These are phyloP conservation scores for Tranzscheliella williamsii DNA, from an alignment of 1,284 basidiomycete species.

Conservation along the genomic window DNA sequence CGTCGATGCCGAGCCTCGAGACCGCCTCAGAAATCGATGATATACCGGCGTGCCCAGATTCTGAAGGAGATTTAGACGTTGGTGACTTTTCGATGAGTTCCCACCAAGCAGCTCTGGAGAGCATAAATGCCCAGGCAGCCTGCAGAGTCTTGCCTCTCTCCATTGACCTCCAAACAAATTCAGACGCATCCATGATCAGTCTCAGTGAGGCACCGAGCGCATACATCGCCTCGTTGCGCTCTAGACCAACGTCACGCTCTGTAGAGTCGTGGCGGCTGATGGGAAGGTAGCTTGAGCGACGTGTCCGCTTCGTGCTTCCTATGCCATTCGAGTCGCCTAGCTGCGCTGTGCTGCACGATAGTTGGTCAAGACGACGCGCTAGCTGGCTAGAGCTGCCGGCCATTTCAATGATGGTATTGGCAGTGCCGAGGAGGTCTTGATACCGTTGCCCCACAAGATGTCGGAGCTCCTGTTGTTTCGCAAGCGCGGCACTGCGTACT, in stretches of 20 bases:
- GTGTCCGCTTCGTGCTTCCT: not conserved
- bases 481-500: conserved; percentile 15
- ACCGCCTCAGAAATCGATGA: conserved; percentile 14
- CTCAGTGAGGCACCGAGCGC: conserved; percentile 39
- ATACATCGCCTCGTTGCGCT: conserved; percentile 26
- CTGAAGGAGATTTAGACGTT: conserved; percentile 1
- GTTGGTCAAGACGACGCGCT: conserved; percentile 16
- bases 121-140: conserved; percentile 43
- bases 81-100: conserved; percentile 17
- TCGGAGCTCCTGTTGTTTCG: conserved; percentile 39
- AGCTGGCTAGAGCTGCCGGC: conserved; percentile 33
- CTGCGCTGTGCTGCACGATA: conserved; percentile 14
- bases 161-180: conserved; percentile 46
- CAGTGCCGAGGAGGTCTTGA: conserved; percentile 46
- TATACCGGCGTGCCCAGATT: conserved; percentile 4
- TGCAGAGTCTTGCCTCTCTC: conserved; percentile 44
- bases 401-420: conserved; percentile 52
- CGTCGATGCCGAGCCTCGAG: conserved; percentile 20
- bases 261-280: not conserved
- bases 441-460: conserved; percentile 48
- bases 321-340: not conserved
- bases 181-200: conserved; percentile 44
- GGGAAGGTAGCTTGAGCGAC: conserved; percentile 24
- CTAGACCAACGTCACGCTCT: conserved; percentile 3
- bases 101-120: conserved; percentile 32